Percentiles rank a stretch among this genome's conserved stretches.
These are phyloP conservation scores for Cucumis hystrix DNA, from an alignment of 306 rosid genomes.

Conservation along the genomic window DNA sequence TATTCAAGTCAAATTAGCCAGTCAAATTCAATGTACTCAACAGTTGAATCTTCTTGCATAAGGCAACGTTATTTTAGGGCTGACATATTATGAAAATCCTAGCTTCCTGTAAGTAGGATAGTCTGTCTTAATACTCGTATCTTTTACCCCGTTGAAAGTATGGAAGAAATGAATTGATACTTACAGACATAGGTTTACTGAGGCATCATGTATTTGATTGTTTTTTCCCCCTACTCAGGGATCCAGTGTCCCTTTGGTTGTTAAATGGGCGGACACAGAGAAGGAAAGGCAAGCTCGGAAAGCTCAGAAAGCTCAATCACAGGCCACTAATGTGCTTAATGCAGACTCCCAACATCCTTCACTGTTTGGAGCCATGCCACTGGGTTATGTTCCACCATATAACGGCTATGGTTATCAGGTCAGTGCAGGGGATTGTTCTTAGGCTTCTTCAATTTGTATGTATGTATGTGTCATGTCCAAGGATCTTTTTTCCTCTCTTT, in stretches of 20 bases:
- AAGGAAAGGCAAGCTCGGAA: constrained; percentile 98
- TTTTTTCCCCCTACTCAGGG: constrained; percentile 38
- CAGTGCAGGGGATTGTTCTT: not conserved
- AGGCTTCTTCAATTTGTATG: not conserved
- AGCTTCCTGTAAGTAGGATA: not conserved
- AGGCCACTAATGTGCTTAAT: constrained; percentile 47
- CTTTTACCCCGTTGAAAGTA: not conserved
- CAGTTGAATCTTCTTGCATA: not conserved
- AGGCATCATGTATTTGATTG: constrained; percentile 12
- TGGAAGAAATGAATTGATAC: not conserved
- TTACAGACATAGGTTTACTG: not conserved
- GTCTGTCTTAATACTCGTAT: not conserved
- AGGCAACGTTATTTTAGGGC: not conserved
- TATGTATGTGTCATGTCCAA: not conserved
- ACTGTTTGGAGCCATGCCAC: constrained; percentile 83
- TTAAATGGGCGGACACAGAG: constrained; percentile 99
- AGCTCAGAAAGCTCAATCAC: constrained; percentile 91
- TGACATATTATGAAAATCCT: not conserved
- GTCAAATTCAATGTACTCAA: not conserved
- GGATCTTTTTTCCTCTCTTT: not conserved
- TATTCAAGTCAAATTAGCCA: not conserved
- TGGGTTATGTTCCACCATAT: constrained; percentile 77
- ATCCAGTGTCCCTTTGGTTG: constrained; percentile 95
- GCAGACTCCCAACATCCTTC: constrained; percentile 77
- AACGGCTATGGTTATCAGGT: constrained; percentile 98